Evolutionary conservation across 2,329 filamentous ascomycete genomes (phyloP).

Genomic region (Albifimbria verrucaria): DNA sequence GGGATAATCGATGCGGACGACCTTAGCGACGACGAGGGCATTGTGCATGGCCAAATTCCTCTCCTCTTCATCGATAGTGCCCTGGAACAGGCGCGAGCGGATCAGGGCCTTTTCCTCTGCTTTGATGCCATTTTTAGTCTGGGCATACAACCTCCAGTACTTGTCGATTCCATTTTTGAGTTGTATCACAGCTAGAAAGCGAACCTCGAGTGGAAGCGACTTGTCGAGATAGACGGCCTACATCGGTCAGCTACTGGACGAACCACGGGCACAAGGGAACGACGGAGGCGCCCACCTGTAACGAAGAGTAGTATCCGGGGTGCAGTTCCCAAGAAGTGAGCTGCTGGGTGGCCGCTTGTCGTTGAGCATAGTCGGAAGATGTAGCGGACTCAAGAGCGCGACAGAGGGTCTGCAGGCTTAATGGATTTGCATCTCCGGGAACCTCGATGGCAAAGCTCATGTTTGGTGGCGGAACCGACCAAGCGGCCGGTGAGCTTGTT

Average conservation of each 20-base stretch:
- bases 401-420: conserved; percentile 61
- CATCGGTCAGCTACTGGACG: conserved; percentile 10
- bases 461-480: conserved; percentile 17
- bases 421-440: conserved; percentile 73
- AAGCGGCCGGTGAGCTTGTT: not conserved
- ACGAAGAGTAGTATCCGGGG: conserved; percentile 61
- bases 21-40: conserved; percentile 81
- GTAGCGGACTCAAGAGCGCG: conserved; percentile 62
- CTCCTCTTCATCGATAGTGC: conserved; percentile 74
- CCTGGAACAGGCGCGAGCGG: conserved; percentile 69
- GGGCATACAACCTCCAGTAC: conserved; percentile 73
- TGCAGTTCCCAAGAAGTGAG: conserved; percentile 69
- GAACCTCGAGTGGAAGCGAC: conserved; percentile 70
- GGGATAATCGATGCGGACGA: conserved; percentile 86
- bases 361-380: conserved; percentile 58
- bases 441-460: conserved; percentile 77
- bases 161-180: conserved; percentile 96
- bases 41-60: conserved; percentile 79
- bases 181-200: conserved; percentile 88
- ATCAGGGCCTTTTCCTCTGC: conserved; percentile 75
- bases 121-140: conserved; percentile 61
- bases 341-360: conserved; percentile 67
- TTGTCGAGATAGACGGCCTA: conserved; percentile 80
- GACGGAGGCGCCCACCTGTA: conserved; percentile 54
- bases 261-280: not conserved